A percentile compares a stretch with the other conserved stretches of the same genome.
Conservation (phyloP, 2,329 filamentous ascomycete genomes). For the Cladophialophora immunda region DNA sequence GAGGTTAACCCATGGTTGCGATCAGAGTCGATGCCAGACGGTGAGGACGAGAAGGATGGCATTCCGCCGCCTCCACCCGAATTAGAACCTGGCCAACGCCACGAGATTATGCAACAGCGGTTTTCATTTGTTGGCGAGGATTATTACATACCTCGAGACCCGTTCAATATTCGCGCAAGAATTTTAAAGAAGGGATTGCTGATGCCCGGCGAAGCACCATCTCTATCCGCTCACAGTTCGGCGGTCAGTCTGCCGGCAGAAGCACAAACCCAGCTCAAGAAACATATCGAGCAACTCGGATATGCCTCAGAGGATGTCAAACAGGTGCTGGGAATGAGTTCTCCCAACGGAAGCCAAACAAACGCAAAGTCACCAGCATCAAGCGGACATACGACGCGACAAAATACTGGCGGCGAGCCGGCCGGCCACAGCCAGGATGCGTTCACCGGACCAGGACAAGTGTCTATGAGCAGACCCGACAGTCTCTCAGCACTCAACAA, state of each 20-base stretch:
- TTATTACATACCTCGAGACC: constrained; percentile 89
- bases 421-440: constrained; percentile 34
- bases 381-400: constrained; percentile 31
- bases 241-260: constrained; percentile 45
- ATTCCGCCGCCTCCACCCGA: constrained; percentile 46
- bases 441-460: constrained; percentile 42
- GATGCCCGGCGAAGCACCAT: constrained; percentile 59
- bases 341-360: constrained; percentile 21
- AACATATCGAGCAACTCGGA: constrained; percentile 41
- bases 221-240: constrained; percentile 59
- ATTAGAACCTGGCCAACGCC: constrained; percentile 42
- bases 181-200: constrained; percentile 84
- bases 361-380: constrained; percentile 29
- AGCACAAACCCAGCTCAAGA: constrained; percentile 44
- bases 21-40: constrained; percentile 30
- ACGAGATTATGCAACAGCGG: constrained; percentile 52
- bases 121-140: constrained; percentile 60
- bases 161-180: constrained; percentile 92
- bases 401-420: constrained; percentile 33
- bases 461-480: constrained; percentile 34
- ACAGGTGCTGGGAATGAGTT: constrained; percentile 37
- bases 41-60: constrained; percentile 38
- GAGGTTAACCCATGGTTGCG: constrained; percentile 53
- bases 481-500: constrained; percentile 36
- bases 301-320: constrained; percentile 40